phyloP scores from a whole-genome alignment of 2,329 filamentous ascomycete genomes.

The Microdochium nivale region DNA sequence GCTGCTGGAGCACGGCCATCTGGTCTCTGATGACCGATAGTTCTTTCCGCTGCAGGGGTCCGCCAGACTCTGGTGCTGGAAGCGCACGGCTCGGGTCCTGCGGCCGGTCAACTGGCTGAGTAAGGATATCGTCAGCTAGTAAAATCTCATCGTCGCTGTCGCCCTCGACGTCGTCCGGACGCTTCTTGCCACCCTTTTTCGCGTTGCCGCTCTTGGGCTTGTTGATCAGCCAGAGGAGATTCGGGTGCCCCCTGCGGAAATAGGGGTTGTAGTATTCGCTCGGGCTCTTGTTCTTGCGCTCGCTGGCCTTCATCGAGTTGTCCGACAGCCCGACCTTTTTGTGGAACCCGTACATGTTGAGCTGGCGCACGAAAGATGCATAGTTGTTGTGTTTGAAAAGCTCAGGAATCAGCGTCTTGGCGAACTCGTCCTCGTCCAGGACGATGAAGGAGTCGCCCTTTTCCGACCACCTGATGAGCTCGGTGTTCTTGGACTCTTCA shows the following conservation, averaged over 20 bases:
- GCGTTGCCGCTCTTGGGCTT: conserved; percentile 72
- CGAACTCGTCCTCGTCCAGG: conserved; percentile 95
- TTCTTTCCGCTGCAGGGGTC: conserved; percentile 59
- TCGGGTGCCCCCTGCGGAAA: conserved; percentile 87
- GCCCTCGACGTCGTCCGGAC: conserved; percentile 53
- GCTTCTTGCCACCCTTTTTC: conserved; percentile 51
- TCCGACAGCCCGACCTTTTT: conserved; percentile 90
- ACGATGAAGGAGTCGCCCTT: conserved; percentile 96
- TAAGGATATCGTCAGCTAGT: conserved; percentile 29
- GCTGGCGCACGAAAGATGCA: conserved; percentile 87
- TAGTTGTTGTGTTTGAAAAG: conserved; percentile 99
- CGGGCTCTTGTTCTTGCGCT: conserved; percentile 93
- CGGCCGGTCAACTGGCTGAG: conserved; percentile 26
- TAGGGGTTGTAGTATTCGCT: conserved; percentile 98
- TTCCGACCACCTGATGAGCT: conserved; percentile 94
- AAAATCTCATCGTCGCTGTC: conserved; percentile 62
- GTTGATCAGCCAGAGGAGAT: conserved; percentile 91
- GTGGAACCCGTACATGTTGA: conserved; percentile 98
- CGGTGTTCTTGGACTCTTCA: conserved; percentile 85
- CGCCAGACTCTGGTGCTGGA: conserved; percentile 31
- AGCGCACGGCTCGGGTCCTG: conserved; percentile 23
- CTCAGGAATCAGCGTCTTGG: conserved; percentile 91
- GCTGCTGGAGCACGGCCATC: conserved; percentile 71
- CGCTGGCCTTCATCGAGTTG: conserved; percentile 95
- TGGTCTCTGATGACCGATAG: conserved; percentile 71